Evolutionary conservation across 768 basidiomycete species (phyloP).

Genomic region (Crepidotus variabilis): DNA sequence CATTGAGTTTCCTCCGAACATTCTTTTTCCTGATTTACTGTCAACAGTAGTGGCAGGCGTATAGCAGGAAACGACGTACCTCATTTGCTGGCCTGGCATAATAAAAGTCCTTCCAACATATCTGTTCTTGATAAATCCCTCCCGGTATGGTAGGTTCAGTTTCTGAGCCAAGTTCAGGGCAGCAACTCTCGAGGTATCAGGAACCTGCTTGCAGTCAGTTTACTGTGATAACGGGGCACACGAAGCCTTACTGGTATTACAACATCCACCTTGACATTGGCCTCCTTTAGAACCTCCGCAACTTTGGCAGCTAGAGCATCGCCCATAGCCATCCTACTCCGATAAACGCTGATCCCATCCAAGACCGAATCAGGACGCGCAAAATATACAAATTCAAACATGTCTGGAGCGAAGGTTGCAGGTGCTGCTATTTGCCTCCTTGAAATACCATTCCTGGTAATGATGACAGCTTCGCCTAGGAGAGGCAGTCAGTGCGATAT

Average conservation of each 20-base stretch:
- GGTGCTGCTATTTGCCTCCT: constrained; percentile 69
- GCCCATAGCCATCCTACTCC: constrained; percentile 99
- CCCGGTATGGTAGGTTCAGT: constrained; percentile 86
- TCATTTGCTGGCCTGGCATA: constrained; percentile 98
- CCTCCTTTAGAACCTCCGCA: constrained; percentile 60
- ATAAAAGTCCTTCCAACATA: constrained; percentile 99
- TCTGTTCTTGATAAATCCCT: constrained; percentile 98
- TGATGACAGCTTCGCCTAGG: constrained; percentile 91
- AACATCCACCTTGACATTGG: constrained; percentile 79
- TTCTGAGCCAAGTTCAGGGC: constrained; percentile 94
- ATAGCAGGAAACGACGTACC: constrained; percentile 35
- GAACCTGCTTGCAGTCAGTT: constrained; percentile 50
- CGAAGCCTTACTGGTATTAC: constrained; percentile 77
- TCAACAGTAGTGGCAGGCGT: not conserved
- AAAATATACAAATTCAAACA: constrained; percentile 99
- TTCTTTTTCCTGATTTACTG: constrained; percentile 70
- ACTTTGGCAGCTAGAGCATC: constrained; percentile 91
- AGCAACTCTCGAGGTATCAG: constrained; percentile 95
- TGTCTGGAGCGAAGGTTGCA: constrained; percentile 89
- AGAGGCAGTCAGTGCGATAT: not conserved
- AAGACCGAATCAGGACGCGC: constrained; percentile 97
- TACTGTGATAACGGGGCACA: not conserved
- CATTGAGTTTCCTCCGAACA: constrained; percentile 92
- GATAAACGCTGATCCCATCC: constrained; percentile 95
- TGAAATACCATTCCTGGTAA: constrained; percentile 76